Conservation (phyloP, 768 basidiomycete genomes). For the Kwoniella newhampshirensis region DNA sequence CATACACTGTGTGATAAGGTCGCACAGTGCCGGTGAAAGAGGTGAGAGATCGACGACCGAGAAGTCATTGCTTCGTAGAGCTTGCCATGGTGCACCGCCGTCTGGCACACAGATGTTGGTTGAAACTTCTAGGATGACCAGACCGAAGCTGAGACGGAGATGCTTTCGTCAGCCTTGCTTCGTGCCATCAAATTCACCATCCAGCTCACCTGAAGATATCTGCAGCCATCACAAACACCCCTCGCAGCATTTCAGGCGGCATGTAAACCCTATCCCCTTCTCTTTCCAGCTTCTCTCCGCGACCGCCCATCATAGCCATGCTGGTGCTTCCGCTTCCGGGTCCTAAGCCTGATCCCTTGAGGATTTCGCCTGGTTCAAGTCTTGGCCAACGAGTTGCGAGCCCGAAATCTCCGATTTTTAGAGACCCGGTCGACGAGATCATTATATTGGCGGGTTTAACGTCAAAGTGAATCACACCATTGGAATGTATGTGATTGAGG, state of each 20-base stretch:
- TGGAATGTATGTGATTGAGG: slow-evolving; percentile 83
- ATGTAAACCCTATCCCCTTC: slow-evolving; percentile 98
- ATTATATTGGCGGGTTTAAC: slow-evolving; percentile 97
- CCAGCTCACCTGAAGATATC: slow-evolving; percentile 90
- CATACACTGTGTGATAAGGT: slow-evolving; percentile 51
- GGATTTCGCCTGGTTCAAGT: slow-evolving; percentile 53
- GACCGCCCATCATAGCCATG: not conserved
- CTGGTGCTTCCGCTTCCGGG: slow-evolving; percentile 14
- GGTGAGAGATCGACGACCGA: slow-evolving; percentile 57
- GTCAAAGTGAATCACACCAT: slow-evolving; percentile 90
- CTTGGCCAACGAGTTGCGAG: slow-evolving; percentile 93
- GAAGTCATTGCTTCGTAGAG: slow-evolving; percentile 86
- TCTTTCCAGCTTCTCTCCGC: slow-evolving; percentile 63
- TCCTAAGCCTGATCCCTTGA: slow-evolving; percentile 49
- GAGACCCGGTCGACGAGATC: slow-evolving; percentile 77
- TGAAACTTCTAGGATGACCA: slow-evolving; percentile 92
- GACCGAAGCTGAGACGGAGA: slow-evolving; percentile 70
- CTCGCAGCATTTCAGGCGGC: slow-evolving; percentile 91
- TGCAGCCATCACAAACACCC: slow-evolving; percentile 85
- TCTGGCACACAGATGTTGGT: slow-evolving; percentile 96
- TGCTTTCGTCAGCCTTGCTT: slow-evolving; percentile 14
- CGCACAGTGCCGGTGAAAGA: slow-evolving; percentile 47
- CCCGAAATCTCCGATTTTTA: slow-evolving; percentile 98
- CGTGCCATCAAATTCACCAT: not conserved
- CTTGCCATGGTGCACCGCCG: slow-evolving; percentile 91